Percentiles rank a stretch among this genome's conserved stretches.
Conservation (phyloP, 176 grass and related monocot genomes). For the Thinopyrum elongatum region DNA sequence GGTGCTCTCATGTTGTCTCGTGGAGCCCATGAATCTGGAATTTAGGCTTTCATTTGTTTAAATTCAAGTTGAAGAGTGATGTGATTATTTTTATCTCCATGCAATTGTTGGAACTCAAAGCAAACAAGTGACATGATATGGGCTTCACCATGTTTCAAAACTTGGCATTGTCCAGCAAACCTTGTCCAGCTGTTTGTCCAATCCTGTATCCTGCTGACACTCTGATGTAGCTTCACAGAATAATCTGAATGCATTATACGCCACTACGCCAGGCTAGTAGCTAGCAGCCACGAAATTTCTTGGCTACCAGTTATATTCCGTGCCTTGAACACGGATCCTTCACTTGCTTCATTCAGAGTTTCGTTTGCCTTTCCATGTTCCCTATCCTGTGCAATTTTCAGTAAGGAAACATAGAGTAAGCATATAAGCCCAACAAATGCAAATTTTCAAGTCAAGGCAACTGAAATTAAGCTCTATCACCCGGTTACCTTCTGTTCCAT, state of each 20-base stretch:
- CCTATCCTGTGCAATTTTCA: neutral
- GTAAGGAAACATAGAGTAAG: neutral
- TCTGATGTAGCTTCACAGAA: neutral
- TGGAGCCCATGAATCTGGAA: neutral
- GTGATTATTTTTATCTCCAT: neutral
- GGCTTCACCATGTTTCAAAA: neutral
- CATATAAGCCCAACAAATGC: neutral
- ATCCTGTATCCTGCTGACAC: neutral
- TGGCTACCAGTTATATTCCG: neutral
- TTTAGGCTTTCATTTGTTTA: neutral
- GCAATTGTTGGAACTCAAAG: neutral
- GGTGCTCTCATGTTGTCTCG: neutral
- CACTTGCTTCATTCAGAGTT: neutral
- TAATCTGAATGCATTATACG: constrained; percentile 10
- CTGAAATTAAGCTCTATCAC: neutral
- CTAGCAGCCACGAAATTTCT: neutral
- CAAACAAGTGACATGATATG: neutral
- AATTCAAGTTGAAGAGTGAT: neutral
- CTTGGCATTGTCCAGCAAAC: neutral
- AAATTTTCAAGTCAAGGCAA: neutral
- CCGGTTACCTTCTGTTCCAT: neutral
- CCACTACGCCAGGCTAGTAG: neutral
- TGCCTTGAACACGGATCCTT: neutral
- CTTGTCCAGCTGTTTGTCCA: neutral
- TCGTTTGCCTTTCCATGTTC: neutral